phyloP scores from a whole-genome alignment of 805 yeast genomes.

The Candida berthetii region DNA sequence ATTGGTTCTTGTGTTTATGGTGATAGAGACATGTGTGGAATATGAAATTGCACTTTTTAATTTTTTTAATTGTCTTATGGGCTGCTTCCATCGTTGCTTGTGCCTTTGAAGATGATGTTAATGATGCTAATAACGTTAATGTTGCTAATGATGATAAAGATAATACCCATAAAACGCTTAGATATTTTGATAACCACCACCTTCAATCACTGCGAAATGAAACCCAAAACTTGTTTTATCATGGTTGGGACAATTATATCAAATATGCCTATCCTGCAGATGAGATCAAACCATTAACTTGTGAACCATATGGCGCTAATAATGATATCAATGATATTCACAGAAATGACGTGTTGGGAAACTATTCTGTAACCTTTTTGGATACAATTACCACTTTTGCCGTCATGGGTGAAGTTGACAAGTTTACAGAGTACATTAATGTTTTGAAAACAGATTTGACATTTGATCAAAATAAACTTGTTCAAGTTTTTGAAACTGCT shows the following conservation, averaged over 20 bases:
- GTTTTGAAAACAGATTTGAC: conserved; percentile 31
- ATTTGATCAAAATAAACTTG: conserved; percentile 61
- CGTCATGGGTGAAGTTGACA: conserved; percentile 56
- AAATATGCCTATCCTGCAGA: conserved; percentile 73
- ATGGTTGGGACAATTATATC: conserved; percentile 71
- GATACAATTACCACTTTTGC: conserved; percentile 80
- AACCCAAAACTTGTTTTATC: conserved; percentile 55
- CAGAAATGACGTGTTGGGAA: conserved; percentile 82
- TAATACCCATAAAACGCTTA: no score
- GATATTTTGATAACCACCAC: conserved; percentile 25
- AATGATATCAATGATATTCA: conserved; percentile 45
- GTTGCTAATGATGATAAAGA: not conserved
- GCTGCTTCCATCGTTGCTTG: no score
- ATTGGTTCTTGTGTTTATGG: no score
- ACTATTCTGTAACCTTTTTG: conserved; percentile 68
- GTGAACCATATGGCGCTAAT: conserved; percentile 66
- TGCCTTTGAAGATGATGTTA: no score
- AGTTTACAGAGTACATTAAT: conserved; percentile 40
- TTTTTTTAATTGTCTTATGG: no score
- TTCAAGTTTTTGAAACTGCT: conserved; percentile 85
- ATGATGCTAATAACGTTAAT: no score
- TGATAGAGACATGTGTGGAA: no score
- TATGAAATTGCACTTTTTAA: no score
- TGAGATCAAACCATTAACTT: conserved; percentile 70
- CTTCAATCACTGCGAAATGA: conserved; percentile 29